Percentiles rank a stretch among this genome's conserved stretches.
Conservation (phyloP, 2,329 filamentous ascomycete genomes). For the Fusarium concolor region DNA sequence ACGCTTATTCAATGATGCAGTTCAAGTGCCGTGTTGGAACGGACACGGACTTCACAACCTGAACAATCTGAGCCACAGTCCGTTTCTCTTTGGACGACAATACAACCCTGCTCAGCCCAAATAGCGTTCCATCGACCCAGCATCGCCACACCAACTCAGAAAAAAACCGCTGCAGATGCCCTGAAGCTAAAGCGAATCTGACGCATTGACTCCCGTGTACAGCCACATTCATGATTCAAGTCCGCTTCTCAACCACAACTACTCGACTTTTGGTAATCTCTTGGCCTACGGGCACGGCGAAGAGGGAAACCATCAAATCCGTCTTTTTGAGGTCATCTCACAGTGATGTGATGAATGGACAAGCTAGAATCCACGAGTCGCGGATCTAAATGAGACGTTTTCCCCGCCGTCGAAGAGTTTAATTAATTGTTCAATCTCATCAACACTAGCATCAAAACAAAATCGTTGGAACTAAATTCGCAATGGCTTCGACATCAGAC, state of each 20-base stretch:
- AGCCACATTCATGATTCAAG: slow-evolving; percentile 15
- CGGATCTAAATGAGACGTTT: slow-evolving; percentile 19
- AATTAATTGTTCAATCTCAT: slow-evolving; percentile 9
- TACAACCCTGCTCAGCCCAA: background rate
- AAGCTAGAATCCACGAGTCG: background rate
- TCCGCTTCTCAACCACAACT: slow-evolving; percentile 8
- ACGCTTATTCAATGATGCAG: background rate
- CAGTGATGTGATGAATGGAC: slow-evolving; percentile 1
- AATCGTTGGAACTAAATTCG: background rate
- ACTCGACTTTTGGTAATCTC: background rate
- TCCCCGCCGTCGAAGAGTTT: slow-evolving; percentile 16
- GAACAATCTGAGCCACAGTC: slow-evolving; percentile 12
- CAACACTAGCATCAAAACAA: slow-evolving; percentile 1
- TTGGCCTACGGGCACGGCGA: slow-evolving; percentile 16
- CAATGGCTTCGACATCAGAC: slow-evolving; percentile 29
- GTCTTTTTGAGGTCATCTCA: slow-evolving; percentile 3
- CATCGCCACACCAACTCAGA: slow-evolving; percentile 5
- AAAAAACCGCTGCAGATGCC: background rate
- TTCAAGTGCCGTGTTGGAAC: slow-evolving; percentile 13
- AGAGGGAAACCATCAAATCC: background rate
- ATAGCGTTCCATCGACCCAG: background rate
- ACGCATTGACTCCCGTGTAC: background rate
- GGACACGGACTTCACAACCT: slow-evolving; percentile 22
- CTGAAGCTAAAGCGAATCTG: slow-evolving; percentile 15
- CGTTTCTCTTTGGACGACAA: background rate